Conservation (phyloP, 2,329 filamentous ascomycete species). For the Acrocalymma vagum region DNA sequence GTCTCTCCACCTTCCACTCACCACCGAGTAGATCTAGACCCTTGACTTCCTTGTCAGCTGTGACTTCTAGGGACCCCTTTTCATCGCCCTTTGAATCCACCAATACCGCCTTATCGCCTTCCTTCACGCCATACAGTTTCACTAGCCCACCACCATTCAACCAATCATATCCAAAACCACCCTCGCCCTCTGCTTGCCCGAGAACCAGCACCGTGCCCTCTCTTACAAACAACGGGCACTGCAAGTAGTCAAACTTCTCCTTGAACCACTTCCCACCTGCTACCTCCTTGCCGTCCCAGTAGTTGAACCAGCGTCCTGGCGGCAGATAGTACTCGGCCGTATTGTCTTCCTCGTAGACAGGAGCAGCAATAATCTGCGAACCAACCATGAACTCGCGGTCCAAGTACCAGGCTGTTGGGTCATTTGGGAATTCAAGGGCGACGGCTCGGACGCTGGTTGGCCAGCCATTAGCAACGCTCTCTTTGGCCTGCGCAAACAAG, state of each 20-base stretch:
- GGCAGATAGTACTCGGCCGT: conserved; percentile 73
- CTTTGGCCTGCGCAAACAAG: conserved; percentile 61
- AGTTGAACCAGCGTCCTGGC: conserved; percentile 59
- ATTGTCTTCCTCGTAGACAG: conserved; percentile 69
- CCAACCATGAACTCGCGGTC: conserved; percentile 81
- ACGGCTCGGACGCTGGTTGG: conserved; percentile 70
- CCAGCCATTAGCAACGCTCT: conserved; percentile 62
- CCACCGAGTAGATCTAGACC: conserved; percentile 39
- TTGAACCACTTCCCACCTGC: conserved; percentile 55
- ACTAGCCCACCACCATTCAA: conserved; percentile 47
- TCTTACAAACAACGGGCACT: conserved; percentile 51
- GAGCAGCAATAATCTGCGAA: conserved; percentile 68
- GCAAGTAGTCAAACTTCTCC: conserved; percentile 50
- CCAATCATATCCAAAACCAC: conserved; percentile 53
- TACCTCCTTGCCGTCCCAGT: conserved; percentile 54
- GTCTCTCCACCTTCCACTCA: conserved; percentile 44
- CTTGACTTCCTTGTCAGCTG: conserved; percentile 35
- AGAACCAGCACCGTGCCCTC: conserved; percentile 51
- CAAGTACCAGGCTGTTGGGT: conserved; percentile 72
- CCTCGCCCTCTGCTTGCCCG: conserved; percentile 47
- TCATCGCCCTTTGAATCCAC: conserved; percentile 44
- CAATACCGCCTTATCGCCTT: conserved; percentile 42
- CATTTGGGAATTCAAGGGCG: conserved; percentile 75
- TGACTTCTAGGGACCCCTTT: conserved; percentile 39
- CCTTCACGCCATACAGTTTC: conserved; percentile 46